Evolutionary conservation across 352 stramenopile genomes (phyloP).

Genomic region (Phytophthora cactorum): DNA sequence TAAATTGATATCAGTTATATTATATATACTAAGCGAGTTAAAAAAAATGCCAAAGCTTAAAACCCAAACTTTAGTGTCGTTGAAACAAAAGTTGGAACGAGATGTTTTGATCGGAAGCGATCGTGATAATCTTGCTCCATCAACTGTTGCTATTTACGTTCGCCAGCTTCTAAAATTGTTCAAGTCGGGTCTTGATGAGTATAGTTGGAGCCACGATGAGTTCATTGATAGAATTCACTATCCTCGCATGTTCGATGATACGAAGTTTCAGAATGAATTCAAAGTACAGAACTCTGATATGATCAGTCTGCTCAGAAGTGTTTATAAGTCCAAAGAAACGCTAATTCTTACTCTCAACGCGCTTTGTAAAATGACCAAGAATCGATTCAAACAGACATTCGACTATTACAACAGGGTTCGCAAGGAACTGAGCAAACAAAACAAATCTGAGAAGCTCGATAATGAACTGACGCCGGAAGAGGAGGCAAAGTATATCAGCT

Average conservation of each 20-base stretch:
- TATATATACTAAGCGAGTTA: too few relatives aligned
- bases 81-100: background rate
- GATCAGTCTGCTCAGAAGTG: background rate
- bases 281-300: background rate
- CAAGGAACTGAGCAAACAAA: background rate
- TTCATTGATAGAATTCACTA: background rate
- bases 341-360: background rate
- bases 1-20: too few relatives aligned
- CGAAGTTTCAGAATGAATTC: background rate
- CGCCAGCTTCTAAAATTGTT: slow-evolving; percentile 2
- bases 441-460: background rate
- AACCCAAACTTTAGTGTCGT: background rate
- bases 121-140: too few relatives aligned
- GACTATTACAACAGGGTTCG: background rate
- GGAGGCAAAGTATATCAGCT: slow-evolving; percentile 3
- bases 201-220: too few relatives aligned
- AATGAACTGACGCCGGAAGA: too few relatives aligned
- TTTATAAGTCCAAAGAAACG: background rate
- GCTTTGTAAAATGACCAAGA: background rate
- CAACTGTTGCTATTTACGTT: too few relatives aligned
- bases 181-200: too few relatives aligned
- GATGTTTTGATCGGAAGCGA: too few relatives aligned
- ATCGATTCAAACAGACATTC: background rate
- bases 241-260: slow-evolving; percentile 3
- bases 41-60: background rate